phyloP scores from a whole-genome alignment of 2,329 filamentous ascomycete species.

The Kalmusia sp. region DNA sequence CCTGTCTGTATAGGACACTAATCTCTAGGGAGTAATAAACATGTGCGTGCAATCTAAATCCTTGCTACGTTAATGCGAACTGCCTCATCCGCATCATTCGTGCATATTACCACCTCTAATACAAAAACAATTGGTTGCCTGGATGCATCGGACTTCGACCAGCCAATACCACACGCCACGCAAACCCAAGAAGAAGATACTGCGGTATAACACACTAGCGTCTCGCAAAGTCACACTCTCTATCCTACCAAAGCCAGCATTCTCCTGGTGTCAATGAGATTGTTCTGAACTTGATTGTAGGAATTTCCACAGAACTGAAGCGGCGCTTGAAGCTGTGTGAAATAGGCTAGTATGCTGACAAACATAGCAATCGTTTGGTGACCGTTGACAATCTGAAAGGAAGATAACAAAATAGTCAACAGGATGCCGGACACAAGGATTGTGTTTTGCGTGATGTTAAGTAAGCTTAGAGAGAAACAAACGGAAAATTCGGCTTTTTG shows the following conservation, averaged over 20 bases:
- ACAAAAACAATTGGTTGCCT: too few relatives aligned
- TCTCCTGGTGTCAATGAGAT: conserved; percentile 27
- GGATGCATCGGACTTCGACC: too few relatives aligned
- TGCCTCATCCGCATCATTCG: too few relatives aligned
- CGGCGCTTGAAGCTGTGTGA: conserved; percentile 29
- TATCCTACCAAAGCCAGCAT: conserved; percentile 30
- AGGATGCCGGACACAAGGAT: conserved; percentile 21
- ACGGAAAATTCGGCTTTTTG: conserved; percentile 25
- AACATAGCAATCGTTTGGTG: conserved; percentile 20
- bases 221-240: too few relatives aligned
- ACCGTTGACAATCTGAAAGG: conserved; percentile 17
- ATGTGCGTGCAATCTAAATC: too few relatives aligned
- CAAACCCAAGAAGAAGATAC: too few relatives aligned
- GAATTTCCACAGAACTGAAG: conserved; percentile 29
- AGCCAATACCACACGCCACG: too few relatives aligned
- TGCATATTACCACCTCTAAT: too few relatives aligned
- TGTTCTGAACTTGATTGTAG: conserved; percentile 28
- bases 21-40: too few relatives aligned
- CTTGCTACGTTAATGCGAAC: too few relatives aligned
- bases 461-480: conserved; percentile 18
- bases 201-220: too few relatives aligned
- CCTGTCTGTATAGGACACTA: too few relatives aligned
- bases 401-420: conserved; percentile 13
- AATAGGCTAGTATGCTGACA: conserved; percentile 22
- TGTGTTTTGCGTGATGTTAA: conserved; percentile 25